Evolutionary conservation across 805 yeast genomes (phyloP), one percentile per base, ranked within the genome.

Genomic region (Candida sithepensis): DNA sequence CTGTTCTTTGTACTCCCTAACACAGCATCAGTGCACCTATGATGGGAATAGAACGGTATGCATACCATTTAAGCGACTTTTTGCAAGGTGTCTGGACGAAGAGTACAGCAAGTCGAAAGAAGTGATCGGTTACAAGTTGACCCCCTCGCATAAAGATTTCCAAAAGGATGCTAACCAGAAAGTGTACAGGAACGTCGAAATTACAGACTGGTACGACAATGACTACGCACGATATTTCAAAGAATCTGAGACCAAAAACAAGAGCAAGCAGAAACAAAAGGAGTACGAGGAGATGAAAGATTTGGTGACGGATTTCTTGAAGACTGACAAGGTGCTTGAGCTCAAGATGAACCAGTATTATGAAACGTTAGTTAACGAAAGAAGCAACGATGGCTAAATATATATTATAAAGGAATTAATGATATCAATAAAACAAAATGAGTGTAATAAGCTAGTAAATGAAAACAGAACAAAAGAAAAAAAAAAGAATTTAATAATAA

Each of bases 1-100:
- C 41, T 65, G 69, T 43, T 38, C 52, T 18, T 57, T 75, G 7
- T 68, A 67, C 51, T 64, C 75, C 13, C 53, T 77, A 19, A 65
- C 71, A 0, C 82, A 78, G 55, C 66, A 66, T 55, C 77, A 75
- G 49, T 78, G 82, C 55, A 66, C 75, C 6, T 72, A 68, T 50
- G 69, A 70, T 44, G 74, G 73, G 2, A 64, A 65, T n/a, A 59
- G 67, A 20, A 66, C 73, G 34, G 60, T 67, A 8, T 78, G 82
- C 57, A 55, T 67, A 2, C 81, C 82, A 1, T 77, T 77, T 61
- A 75, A 68, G 47, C 55, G 82, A 22, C 43, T 76, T 2, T 77
- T 76, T 60, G 61, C 71, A 22, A 66, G 74, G 48, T 77, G 82
- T 56, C 44, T 61, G 12, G 63, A 67, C 48, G 52, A 51, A 20